These are phyloP conservation scores for Wickerhamiella nectarea DNA, from an alignment of 805 yeast species.

Conservation along the genomic window DNA sequence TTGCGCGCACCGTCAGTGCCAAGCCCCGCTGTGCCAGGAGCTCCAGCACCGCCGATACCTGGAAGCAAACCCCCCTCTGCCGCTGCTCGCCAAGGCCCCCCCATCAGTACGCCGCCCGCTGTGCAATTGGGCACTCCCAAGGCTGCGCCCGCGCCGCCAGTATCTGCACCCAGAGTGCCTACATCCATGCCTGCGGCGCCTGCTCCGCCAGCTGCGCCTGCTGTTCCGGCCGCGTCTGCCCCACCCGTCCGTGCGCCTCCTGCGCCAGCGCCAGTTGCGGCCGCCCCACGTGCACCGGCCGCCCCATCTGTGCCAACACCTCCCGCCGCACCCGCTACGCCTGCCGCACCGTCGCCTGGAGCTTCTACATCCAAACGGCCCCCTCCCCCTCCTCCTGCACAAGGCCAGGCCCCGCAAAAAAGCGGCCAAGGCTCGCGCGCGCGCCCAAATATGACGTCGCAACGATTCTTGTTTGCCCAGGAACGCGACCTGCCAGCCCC, in stretches of 20 bases:
- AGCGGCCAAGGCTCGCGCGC: slow-evolving; percentile 19
- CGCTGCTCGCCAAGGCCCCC: slow-evolving; percentile 17
- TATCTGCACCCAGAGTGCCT: slow-evolving; percentile 16
- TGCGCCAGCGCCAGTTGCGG: slow-evolving; percentile 13
- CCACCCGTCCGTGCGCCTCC: slow-evolving; percentile 14
- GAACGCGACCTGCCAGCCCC: slow-evolving; percentile 70
- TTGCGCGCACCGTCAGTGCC: too few relatives aligned
- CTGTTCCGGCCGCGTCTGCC: too few relatives aligned
- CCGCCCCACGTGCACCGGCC: slow-evolving; percentile 15
- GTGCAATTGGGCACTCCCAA: slow-evolving; percentile 12
- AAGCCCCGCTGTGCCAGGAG: too few relatives aligned
- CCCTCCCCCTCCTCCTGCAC: slow-evolving; percentile 8
- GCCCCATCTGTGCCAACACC: slow-evolving; percentile 14
- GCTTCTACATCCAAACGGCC: slow-evolving; percentile 9
- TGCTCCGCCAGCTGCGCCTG: slow-evolving; percentile 14
- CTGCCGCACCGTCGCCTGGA: slow-evolving; percentile 12
- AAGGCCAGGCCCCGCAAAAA: slow-evolving; percentile 18
- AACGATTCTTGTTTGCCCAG: slow-evolving; percentile 58
- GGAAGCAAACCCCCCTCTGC: slow-evolving; percentile 18
- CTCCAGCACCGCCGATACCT: slow-evolving; percentile 24
- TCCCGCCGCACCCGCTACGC: slow-evolving; percentile 11
- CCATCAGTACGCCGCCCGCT: slow-evolving; percentile 17
- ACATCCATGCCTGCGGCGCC: slow-evolving; percentile 14
- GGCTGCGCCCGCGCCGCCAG: slow-evolving; percentile 12
- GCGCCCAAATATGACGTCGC: slow-evolving; percentile 42